Conservation (phyloP, 2,329 filamentous ascomycete genomes). For the Phyllosticta capitalensis region DNA sequence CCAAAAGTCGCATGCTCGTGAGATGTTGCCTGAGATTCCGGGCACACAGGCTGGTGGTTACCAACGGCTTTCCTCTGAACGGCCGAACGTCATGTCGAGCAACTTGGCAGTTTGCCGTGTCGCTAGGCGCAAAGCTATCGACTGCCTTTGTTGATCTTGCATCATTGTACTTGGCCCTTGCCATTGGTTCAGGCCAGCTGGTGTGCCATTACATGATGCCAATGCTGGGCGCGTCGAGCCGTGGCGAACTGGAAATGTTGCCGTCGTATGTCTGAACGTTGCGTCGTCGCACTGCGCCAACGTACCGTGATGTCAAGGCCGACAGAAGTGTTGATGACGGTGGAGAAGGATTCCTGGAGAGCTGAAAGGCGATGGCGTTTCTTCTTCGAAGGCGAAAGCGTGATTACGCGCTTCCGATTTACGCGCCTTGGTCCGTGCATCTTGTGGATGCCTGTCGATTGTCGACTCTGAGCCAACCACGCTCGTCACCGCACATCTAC, state of each 20-base stretch:
- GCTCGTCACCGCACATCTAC: background rate
- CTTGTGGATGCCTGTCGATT: background rate
- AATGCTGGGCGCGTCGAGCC: background rate
- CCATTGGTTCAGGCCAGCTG: background rate
- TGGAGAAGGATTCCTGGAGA: background rate
- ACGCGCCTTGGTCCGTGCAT: slow-evolving; percentile 5
- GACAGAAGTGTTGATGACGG: background rate
- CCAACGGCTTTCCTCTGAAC: background rate
- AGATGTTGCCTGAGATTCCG: background rate
- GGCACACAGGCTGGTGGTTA: background rate
- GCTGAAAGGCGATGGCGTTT: background rate
- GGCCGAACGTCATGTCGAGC: background rate
- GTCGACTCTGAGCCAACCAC: background rate
- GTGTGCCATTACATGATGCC: background rate
- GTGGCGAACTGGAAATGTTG: background rate
- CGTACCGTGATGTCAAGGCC: background rate
- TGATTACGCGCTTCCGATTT: background rate
- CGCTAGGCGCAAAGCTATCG: background rate
- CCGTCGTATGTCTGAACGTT: background rate
- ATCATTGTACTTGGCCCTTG: background rate
- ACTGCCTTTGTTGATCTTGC: background rate
- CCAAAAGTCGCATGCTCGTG: too few species aligned
- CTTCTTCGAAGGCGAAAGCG: background rate
- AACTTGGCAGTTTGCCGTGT: background rate
- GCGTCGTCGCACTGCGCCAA: background rate